phyloP scores from a whole-genome alignment of 257 asterid species.

The Solanum verrucosum region DNA sequence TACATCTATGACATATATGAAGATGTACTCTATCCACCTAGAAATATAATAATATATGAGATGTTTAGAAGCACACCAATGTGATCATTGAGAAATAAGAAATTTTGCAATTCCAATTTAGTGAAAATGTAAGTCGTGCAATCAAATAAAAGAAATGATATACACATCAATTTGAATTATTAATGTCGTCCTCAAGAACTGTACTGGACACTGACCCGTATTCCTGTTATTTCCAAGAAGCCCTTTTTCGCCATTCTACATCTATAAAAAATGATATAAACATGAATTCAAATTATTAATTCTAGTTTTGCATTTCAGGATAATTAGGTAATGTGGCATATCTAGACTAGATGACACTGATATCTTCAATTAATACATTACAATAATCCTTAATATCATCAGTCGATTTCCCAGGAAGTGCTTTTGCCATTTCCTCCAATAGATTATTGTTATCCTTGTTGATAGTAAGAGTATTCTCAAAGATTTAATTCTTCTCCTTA shows the following conservation, averaged over 20 bases:
- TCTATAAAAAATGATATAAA: neutral
- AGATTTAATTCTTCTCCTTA: conserved; percentile 34
- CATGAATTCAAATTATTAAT: neutral
- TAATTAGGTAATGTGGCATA: conserved; percentile 16
- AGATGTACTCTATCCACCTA: neutral
- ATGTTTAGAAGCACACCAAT: neutral
- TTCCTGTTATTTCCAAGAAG: conserved; percentile 35
- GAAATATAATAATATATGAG: neutral
- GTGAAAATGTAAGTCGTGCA: neutral
- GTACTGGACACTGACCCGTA: conserved; percentile 11
- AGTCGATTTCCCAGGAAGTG: conserved; percentile 25
- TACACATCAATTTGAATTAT: neutral
- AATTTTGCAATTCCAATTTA: neutral
- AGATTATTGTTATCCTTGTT: conserved; percentile 2
- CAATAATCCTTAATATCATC: conserved; percentile 28
- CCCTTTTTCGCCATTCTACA: conserved; percentile 3
- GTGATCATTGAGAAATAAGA: neutral
- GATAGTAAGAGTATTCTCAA: conserved; percentile 25
- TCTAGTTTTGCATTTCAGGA: neutral
- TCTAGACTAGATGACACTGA: conserved; percentile 23
- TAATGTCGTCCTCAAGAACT: neutral
- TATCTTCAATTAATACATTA: conserved; percentile 16
- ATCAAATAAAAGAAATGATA: neutral
- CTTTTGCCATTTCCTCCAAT: conserved; percentile 21
- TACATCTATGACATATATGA: neutral